A percentile compares a stretch with the other conserved stretches of the same genome.
phyloP scores from a whole-genome alignment of 257 asterid genomes.

The Penstemon newberryi region DNA sequence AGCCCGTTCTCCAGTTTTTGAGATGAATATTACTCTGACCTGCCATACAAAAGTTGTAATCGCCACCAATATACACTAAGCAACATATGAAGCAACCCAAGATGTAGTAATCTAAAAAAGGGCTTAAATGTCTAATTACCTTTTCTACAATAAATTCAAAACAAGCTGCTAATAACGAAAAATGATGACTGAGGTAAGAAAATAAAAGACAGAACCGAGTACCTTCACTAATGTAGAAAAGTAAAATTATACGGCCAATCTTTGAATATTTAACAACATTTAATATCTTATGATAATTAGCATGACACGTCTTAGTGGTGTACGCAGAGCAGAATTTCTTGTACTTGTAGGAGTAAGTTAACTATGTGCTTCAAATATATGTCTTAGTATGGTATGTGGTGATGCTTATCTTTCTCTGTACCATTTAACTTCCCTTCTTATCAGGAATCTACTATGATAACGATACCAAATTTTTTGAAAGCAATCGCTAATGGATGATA shows the following conservation, averaged over 20 bases:
- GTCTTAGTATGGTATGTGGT: too few relatives aligned
- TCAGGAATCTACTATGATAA: neutral
- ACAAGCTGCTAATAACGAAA: neutral
- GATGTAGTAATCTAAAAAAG: neutral
- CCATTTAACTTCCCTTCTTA: too few relatives aligned
- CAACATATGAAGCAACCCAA: slow-evolving; percentile 9
- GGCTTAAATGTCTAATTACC: slow-evolving; percentile 11
- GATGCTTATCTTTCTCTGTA: too few relatives aligned
- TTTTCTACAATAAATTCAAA: neutral
- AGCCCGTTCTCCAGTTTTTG: slow-evolving; percentile 96
- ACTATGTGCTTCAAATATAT: neutral
- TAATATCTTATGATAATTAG: neutral
- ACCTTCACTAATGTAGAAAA: neutral
- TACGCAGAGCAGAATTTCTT: neutral
- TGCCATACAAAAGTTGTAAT: slow-evolving; percentile 33
- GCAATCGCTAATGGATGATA: too few relatives aligned
- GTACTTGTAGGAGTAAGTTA: slow-evolving; percentile 4
- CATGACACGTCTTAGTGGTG: too few relatives aligned
- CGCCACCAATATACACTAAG: slow-evolving; percentile 3
- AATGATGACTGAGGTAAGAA: neutral
- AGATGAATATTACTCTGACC: slow-evolving; percentile 90
- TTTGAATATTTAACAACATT: neutral
- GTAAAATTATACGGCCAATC: neutral
- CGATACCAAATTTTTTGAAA: neutral
- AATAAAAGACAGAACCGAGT: neutral